Evolutionary conservation across 148 eudicot species (phyloP).

Genomic region (Pouteria glomerata): DNA sequence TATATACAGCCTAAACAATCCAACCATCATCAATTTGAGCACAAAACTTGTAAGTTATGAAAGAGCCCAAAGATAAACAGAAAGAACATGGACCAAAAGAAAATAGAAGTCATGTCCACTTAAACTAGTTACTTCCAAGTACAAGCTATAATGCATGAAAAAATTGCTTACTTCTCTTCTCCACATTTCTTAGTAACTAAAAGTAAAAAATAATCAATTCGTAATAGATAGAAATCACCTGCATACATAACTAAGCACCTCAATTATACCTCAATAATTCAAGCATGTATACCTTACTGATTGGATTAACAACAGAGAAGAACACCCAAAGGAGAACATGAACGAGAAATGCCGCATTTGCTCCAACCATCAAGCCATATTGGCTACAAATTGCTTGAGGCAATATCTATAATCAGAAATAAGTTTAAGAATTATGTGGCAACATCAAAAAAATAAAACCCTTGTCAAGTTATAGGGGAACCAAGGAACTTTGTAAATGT

Average conservation of each 20-base stretch:
- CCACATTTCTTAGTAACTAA: not conserved
- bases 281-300: slow-evolving; percentile 70
- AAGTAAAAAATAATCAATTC: not conserved
- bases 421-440: not conserved
- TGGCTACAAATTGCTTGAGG: slow-evolving; percentile 95
- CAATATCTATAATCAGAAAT: slow-evolving; percentile 54
- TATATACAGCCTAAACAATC: too few species aligned
- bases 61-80: too few species aligned
- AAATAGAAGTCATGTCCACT: too few species aligned
- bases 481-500: too few species aligned
- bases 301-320: slow-evolving; percentile 88
- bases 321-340: slow-evolving; percentile 70
- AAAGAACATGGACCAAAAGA: too few species aligned
- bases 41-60: too few species aligned
- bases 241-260: not conserved
- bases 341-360: slow-evolving; percentile 77
- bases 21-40: too few species aligned
- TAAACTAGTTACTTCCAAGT: too few species aligned
- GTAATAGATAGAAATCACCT: too few species aligned
- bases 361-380: slow-evolving; percentile 89
- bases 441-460: not conserved
- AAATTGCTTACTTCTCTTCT: not conserved
- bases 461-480: too few species aligned
- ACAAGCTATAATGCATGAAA: too few species aligned
- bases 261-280: not conserved